phyloP scores from a whole-genome alignment of 1,139 yeast species.

The Protomyces inouyei region DNA sequence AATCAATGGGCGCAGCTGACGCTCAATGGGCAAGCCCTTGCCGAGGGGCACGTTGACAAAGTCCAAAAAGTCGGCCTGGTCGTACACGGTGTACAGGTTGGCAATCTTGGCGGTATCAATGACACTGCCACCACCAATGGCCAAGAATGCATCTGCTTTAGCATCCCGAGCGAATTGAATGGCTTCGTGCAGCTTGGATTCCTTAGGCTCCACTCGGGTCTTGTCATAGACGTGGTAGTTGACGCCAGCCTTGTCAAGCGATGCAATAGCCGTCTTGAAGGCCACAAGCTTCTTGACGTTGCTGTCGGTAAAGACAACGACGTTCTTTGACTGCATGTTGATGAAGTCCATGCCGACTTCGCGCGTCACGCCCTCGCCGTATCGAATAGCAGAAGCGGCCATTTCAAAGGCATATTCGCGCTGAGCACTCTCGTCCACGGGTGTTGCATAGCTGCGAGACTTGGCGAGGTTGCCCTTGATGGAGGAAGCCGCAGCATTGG shows the following conservation, averaged over 20 bases:
- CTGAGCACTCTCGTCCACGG: constrained; percentile 22
- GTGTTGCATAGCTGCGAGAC: constrained; percentile 16
- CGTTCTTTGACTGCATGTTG: constrained; percentile 39
- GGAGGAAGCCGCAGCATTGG: constrained; percentile 8
- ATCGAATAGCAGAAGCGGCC: constrained; percentile 44
- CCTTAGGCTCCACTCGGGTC: constrained; percentile 44
- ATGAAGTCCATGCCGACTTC: constrained; percentile 44
- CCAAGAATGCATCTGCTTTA: constrained; percentile 43
- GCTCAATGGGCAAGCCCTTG: constrained; percentile 42
- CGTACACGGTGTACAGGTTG: constrained; percentile 42
- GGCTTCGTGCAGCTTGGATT: constrained; percentile 40
- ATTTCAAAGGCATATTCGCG: constrained; percentile 41
- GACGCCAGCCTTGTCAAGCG: constrained; percentile 41
- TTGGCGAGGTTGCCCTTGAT: constrained; percentile 2
- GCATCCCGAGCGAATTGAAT: constrained; percentile 41
- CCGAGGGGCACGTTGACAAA: constrained; percentile 46
- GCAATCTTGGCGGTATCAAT: constrained; percentile 46
- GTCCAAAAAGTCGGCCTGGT: constrained; percentile 42
- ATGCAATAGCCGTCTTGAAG: constrained; percentile 39
- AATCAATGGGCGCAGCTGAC: constrained; percentile 41
- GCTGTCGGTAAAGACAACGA: constrained; percentile 40
- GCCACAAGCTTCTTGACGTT: constrained; percentile 38
- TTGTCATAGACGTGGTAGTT: constrained; percentile 41
- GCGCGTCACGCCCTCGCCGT: constrained; percentile 43
- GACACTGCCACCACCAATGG: constrained; percentile 46